phyloP scores from a whole-genome alignment of 805 yeast species.

The Candida khao-thaluensis region DNA sequence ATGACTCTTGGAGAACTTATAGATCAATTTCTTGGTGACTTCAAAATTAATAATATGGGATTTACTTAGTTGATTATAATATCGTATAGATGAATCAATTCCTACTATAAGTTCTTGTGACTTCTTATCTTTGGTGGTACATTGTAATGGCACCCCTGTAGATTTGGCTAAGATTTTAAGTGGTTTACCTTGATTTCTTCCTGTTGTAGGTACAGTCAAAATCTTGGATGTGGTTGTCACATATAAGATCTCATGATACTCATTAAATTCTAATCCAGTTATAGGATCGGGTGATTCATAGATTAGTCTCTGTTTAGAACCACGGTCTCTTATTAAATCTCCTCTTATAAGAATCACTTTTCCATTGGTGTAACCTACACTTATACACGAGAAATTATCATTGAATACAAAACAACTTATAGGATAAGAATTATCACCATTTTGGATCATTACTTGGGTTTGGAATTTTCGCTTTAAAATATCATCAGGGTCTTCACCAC shows the following conservation, averaged over 20 bases:
- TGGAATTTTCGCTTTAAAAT: conserved; percentile 45
- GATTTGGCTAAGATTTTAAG: conserved; percentile 44
- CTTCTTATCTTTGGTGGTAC: conserved; percentile 42
- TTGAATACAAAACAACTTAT: conserved; percentile 62
- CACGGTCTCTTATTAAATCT: conserved; percentile 83
- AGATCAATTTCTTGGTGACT: conserved; percentile 52
- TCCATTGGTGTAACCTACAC: conserved; percentile 84
- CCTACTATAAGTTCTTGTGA: conserved; percentile 62
- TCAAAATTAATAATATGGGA: conserved; percentile 56
- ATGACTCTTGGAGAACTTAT: conserved; percentile 49
- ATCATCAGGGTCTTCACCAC: conserved; percentile 20
- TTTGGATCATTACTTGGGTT: conserved; percentile 60
- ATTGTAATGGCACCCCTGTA: conserved; percentile 50
- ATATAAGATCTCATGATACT: conserved; percentile 52
- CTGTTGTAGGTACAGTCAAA: conserved; percentile 70
- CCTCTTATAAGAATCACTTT: conserved; percentile 80
- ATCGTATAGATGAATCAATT: conserved; percentile 58
- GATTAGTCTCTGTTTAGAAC: conserved; percentile 80
- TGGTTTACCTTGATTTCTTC: conserved; percentile 71
- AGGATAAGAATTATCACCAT: conserved; percentile 78
- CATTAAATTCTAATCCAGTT: conserved; percentile 67
- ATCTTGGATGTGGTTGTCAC: conserved; percentile 75
- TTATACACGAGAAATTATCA: conserved; percentile 58
- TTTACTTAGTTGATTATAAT: conserved; percentile 56
- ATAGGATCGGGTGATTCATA: conserved; percentile 77